These are phyloP conservation scores for Plectosphaerella plurivora DNA, from an alignment of 2,329 filamentous ascomycete genomes.

Conservation along the genomic window DNA sequence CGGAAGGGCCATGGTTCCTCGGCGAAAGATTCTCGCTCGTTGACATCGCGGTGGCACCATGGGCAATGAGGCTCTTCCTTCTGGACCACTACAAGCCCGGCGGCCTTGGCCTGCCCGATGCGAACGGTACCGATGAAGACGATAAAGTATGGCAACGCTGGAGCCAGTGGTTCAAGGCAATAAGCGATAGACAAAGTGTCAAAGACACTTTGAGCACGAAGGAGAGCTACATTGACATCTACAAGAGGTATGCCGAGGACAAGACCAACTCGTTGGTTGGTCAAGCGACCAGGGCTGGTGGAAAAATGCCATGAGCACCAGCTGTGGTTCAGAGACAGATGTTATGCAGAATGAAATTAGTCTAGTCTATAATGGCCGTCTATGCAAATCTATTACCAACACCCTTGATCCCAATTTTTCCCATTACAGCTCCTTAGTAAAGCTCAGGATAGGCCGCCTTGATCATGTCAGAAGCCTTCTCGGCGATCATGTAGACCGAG, in stretches of 20 bases:
- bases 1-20: slow-evolving; percentile 57
- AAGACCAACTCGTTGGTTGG: slow-evolving; percentile 57
- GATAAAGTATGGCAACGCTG: slow-evolving; percentile 60
- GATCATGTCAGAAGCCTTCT: slow-evolving; percentile 34
- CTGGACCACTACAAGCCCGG: slow-evolving; percentile 70
- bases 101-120: slow-evolving; percentile 39
- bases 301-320: slow-evolving; percentile 48
- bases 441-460: slow-evolving; percentile 9
- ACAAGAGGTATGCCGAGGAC: slow-evolving; percentile 63
- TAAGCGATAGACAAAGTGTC: slow-evolving; percentile 57
- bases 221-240: slow-evolving; percentile 64
- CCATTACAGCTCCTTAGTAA: slow-evolving; percentile 16
- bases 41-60: slow-evolving; percentile 68
- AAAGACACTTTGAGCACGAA: slow-evolving; percentile 63
- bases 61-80: slow-evolving; percentile 67
- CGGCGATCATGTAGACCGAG: slow-evolving; percentile 55
- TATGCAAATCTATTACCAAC: too few species aligned
- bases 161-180: slow-evolving; percentile 57
- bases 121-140: slow-evolving; percentile 31
- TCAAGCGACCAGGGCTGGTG: slow-evolving; percentile 59
- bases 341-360: too few species aligned
- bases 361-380: too few species aligned
- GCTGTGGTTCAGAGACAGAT: too few species aligned
- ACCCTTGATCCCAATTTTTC: too few species aligned
- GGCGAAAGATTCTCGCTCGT: slow-evolving; percentile 61